These are phyloP conservation scores for Lactarius sp. DNA, from an alignment of 768 basidiomycete species.

Conservation along the genomic window DNA sequence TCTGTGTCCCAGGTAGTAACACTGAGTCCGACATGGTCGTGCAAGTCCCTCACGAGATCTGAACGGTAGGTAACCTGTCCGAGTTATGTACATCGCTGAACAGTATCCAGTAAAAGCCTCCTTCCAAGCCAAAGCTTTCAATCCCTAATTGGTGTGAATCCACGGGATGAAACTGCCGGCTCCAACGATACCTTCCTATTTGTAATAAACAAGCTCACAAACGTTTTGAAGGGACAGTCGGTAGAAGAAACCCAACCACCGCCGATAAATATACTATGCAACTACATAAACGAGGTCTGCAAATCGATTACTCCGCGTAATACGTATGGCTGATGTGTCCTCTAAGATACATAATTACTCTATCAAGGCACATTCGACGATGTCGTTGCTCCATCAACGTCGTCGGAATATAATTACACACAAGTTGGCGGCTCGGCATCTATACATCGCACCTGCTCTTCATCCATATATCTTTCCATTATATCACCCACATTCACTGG, in stretches of 20 bases:
- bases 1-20: conserved; percentile 54
- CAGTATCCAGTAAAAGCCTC: conserved; percentile 37
- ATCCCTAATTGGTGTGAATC: conserved; percentile 40
- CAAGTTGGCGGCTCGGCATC: conserved; percentile 39
- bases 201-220: conserved; percentile 45
- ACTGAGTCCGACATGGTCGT: conserved; percentile 68
- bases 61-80: conserved; percentile 39
- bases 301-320: not conserved
- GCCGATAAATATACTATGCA: conserved; percentile 26
- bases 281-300: conserved; percentile 23
- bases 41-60: conserved; percentile 36
- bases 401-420: conserved; percentile 42
- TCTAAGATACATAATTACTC: conserved; percentile 20
- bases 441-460: conserved; percentile 50
- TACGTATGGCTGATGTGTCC: not conserved
- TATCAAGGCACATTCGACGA: conserved; percentile 32
- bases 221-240: conserved; percentile 45
- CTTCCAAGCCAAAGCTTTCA: conserved; percentile 46
- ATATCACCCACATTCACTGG: conserved; percentile 65
- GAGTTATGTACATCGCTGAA: conserved; percentile 7
- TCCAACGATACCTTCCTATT: conserved; percentile 45
- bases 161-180: conserved; percentile 36
- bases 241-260: conserved; percentile 27
- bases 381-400: conserved; percentile 47
- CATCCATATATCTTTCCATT: conserved; percentile 72